Base-by-base conservation (phyloP, 108 stramenopile species). In the Fragilaria crotonensis region DNA sequence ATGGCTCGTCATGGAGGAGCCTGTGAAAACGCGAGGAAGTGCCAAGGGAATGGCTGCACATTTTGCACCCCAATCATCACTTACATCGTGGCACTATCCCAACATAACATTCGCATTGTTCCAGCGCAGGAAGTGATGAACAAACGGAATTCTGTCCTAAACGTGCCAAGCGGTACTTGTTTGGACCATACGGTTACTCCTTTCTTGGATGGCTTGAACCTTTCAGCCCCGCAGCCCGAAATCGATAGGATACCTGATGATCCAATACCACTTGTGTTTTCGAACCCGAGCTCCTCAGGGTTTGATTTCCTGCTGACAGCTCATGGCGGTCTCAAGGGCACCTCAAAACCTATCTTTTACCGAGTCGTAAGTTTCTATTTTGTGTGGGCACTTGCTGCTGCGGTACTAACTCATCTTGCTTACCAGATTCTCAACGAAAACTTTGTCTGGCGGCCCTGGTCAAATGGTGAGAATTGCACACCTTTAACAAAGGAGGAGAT, bases 251-350 rank as follows among this genome's bases (percentile, higher is more conserved):
- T 5, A 30, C 14, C 32, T 25, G 58, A 57, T 30, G 30, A 41
- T 41, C 31, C 9, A 7, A 7, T 3, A 56, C 33, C 2, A 32
- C 45, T n/a, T 30, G 14, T 57, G 5, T 54, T 60, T 49, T 23
- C 32, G 27, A 20, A 27, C 20, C 26, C 27, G 2, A 32, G 29
- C 0, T 4, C 5, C 22, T 29, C 17, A 21, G 44, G 63, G 3
- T 70, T 63, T 47, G 75, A 76, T 33, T 73, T 76, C 44, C 30
- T 76, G 7, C 33, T 79, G 45, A 77, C 70, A 28, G 48, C 78
- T 18, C 82, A 83, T 61, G 78, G 76, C 18, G 75, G 76, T 14
- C 47, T 79, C n/a, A 83, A 83, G 47, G 82, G 82, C 25, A 83
- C 77, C 4, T 77, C 76, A n/a, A 83, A 83, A 50, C 78, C 78